A percentile compares a stretch with the other conserved stretches of the same genome.
phyloP scores from a whole-genome alignment of 169 alveolate species.

The Plasmodium ovale region DNA sequence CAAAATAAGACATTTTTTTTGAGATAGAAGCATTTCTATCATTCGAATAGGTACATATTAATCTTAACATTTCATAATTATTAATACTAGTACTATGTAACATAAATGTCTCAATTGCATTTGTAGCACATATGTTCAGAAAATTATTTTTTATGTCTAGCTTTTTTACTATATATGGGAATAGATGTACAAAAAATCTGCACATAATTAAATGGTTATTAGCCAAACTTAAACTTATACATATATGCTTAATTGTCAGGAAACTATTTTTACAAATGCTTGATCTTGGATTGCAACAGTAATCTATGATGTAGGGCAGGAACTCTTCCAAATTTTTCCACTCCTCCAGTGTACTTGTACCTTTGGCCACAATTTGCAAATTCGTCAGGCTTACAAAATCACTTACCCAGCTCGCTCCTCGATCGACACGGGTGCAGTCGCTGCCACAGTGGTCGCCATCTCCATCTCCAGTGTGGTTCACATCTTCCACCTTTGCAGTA shows the following conservation, averaged over 20 bases:
- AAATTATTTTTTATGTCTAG: slow-evolving; percentile 51
- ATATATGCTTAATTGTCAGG: slow-evolving; percentile 50
- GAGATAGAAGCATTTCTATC: slow-evolving; percentile 46
- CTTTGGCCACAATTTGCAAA: slow-evolving; percentile 33
- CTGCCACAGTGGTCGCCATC: not conserved
- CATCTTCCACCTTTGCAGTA: not conserved
- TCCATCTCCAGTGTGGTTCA: not conserved
- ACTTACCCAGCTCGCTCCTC: slow-evolving; percentile 23
- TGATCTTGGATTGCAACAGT: slow-evolving; percentile 43
- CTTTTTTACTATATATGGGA: slow-evolving; percentile 39
- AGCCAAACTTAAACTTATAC: slow-evolving; percentile 27
- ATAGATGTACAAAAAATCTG: slow-evolving; percentile 19
- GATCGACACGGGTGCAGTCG: too few species aligned
- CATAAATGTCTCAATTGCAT: slow-evolving; percentile 36
- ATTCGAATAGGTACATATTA: slow-evolving; percentile 50
- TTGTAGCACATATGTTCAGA: slow-evolving; percentile 47
- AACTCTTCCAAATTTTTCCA: slow-evolving; percentile 35
- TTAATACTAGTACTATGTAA: slow-evolving; percentile 33
- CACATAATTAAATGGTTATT: slow-evolving; percentile 7
- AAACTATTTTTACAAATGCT: slow-evolving; percentile 62
- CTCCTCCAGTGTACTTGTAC: slow-evolving; percentile 1
- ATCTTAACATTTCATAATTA: slow-evolving; percentile 51
- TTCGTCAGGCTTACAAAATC: slow-evolving; percentile 40
- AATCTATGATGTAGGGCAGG: slow-evolving; percentile 29
- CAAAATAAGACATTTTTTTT: slow-evolving; percentile 48